phyloP scores from a whole-genome alignment of 352 stramenopile species.

The Blastocystis sp. region DNA sequence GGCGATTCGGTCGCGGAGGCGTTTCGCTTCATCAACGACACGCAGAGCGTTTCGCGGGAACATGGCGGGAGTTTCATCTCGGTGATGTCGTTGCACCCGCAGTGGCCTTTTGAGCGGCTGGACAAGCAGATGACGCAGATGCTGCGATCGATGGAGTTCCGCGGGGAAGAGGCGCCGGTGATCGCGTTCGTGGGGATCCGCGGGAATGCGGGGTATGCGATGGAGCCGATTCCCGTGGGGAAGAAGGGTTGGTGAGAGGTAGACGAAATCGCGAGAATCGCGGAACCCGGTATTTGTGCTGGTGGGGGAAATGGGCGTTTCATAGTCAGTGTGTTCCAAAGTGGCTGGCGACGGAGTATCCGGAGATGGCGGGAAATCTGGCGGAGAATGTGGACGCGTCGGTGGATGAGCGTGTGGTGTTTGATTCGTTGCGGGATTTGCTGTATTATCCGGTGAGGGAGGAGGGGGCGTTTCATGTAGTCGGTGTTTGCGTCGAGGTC shows the following conservation, averaged over 20 bases:
- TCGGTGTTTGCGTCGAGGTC: background rate
- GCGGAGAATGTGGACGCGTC: background rate
- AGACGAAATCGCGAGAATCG: background rate
- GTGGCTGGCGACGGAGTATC: background rate
- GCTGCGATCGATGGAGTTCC: background rate
- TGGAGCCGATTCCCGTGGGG: background rate
- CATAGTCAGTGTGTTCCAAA: background rate
- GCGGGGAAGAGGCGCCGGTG: background rate
- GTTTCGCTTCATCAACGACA: background rate
- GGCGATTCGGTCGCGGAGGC: background rate
- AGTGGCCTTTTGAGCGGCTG: background rate
- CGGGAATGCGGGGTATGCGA: background rate
- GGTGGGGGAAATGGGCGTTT: background rate
- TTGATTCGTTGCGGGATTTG: background rate
- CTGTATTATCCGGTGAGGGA: background rate
- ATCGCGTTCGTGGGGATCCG: background rate
- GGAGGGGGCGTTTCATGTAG: background rate
- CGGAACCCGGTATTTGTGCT: slow-evolving; percentile 32
- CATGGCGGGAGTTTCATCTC: background rate
- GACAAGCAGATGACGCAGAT: background rate
- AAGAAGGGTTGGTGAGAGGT: background rate
- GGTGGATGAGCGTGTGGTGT: background rate
- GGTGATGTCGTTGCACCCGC: background rate
- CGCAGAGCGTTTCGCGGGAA: background rate
- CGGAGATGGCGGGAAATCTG: background rate